Conservation (phyloP, 768 basidiomycete genomes). For the Serendipita sp. region DNA sequence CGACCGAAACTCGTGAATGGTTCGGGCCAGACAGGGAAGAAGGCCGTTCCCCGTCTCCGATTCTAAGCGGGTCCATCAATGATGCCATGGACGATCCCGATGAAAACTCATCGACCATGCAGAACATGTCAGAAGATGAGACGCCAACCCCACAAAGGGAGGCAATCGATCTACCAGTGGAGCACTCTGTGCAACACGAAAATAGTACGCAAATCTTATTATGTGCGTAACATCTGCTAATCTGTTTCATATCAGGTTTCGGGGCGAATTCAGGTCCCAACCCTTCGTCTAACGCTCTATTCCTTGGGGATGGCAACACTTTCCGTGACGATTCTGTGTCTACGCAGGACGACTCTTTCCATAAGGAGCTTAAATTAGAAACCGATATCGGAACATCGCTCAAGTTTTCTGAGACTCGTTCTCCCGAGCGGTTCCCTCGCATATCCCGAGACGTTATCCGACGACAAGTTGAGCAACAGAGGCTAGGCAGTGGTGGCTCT, state of each 20-base stretch:
- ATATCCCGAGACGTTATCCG: constrained; percentile 12
- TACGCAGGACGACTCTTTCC: background rate
- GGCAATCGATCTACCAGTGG: background rate
- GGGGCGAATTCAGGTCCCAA: background rate
- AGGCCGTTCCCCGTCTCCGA: constrained; percentile 8
- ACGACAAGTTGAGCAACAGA: constrained; percentile 9
- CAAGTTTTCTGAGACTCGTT: background rate
- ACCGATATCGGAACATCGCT: background rate
- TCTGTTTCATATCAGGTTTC: background rate
- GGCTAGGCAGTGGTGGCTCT: background rate
- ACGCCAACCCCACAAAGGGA: background rate
- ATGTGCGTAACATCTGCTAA: background rate
- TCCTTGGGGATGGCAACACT: background rate
- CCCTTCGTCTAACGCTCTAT: background rate
- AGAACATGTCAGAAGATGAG: background rate
- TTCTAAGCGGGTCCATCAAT: constrained; percentile 8
- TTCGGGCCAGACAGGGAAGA: constrained; percentile 15
- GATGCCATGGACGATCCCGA: constrained; percentile 3
- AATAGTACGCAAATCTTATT: background rate
- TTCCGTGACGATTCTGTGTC: constrained; percentile 3
- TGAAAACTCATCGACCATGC: background rate
- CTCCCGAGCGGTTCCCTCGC: constrained; percentile 7
- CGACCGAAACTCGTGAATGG: constrained; percentile 10
- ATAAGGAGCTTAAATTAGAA: background rate
- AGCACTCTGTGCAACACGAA: background rate